phyloP scores from a whole-genome alignment of 2,329 filamentous ascomycete genomes.

The Sporothrix humicola region DNA sequence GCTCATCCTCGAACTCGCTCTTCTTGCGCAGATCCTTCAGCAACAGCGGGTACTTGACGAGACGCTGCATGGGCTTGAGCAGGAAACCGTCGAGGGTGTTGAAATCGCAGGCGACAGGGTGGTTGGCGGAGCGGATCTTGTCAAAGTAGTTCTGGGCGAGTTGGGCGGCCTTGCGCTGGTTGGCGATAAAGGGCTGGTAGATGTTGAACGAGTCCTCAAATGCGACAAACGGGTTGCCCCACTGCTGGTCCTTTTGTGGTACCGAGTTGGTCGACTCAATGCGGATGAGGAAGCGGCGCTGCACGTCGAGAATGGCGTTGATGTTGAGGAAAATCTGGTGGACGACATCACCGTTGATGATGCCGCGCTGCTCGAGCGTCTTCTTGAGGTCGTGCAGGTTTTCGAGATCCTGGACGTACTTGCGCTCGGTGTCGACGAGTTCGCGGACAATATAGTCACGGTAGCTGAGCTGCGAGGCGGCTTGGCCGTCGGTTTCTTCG shows the following conservation, averaged over 20 bases:
- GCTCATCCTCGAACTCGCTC: constrained; percentile 72
- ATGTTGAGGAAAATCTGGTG: constrained; percentile 97
- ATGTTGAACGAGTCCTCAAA: constrained; percentile 89
- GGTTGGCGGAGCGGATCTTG: constrained; percentile 78
- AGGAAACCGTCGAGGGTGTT: constrained; percentile 91
- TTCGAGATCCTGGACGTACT: constrained; percentile 96
- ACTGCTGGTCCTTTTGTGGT: constrained; percentile 77
- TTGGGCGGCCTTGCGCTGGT: constrained; percentile 87
- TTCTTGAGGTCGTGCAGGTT: constrained; percentile 92
- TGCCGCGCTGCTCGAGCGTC: constrained; percentile 82
- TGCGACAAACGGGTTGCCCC: constrained; percentile 87
- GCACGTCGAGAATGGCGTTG: constrained; percentile 92
- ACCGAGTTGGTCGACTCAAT: constrained; percentile 94
- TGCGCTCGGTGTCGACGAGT: constrained; percentile 91
- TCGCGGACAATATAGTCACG: constrained; percentile 90
- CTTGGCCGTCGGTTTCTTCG: constrained; percentile 53
- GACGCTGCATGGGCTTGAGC: constrained; percentile 92
- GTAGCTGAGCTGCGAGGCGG: constrained; percentile 71
- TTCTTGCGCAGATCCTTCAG: constrained; percentile 89
- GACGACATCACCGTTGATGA: constrained; percentile 85
- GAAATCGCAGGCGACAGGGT: constrained; percentile 81
- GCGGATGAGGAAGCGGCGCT: constrained; percentile 90
- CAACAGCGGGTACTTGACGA: constrained; percentile 92
- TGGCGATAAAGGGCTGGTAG: constrained; percentile 96
- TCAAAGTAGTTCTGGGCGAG: constrained; percentile 86